These are phyloP conservation scores for Trapa bicornis DNA, from an alignment of 345 rosid genomes.

Conservation along the genomic window DNA sequence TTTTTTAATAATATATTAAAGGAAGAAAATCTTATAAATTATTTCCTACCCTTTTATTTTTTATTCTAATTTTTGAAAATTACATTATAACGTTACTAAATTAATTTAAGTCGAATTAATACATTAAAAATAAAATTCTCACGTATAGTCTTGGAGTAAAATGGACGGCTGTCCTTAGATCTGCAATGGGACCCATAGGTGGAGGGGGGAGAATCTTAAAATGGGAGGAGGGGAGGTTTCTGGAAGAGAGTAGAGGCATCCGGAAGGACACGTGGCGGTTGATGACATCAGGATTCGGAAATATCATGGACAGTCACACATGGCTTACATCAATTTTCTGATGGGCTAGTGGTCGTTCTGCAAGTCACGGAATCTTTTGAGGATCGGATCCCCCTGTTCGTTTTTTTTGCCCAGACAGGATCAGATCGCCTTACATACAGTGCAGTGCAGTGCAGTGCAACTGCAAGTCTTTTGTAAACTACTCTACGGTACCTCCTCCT, in stretches of 20 bases:
- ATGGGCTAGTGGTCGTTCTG: neutral
- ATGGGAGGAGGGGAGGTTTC: conserved; percentile 4
- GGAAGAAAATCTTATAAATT: too few relatives aligned
- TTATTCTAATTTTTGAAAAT: too few relatives aligned
- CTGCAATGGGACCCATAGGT: neutral
- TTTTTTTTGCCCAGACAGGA: too few relatives aligned
- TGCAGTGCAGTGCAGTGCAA: too few relatives aligned
- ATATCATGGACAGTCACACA: neutral
- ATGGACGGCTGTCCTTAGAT: neutral
- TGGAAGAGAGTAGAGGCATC: conserved; percentile 22
- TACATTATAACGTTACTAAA: too few relatives aligned
- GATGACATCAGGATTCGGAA: conserved; percentile 3
- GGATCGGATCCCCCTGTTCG: neutral
- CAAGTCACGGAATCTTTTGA: neutral
- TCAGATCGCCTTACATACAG: too few relatives aligned
- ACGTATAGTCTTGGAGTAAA: neutral
- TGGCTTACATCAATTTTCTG: neutral
- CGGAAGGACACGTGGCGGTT: conserved; percentile 33
- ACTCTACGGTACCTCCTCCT: too few relatives aligned
- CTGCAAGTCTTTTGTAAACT: too few relatives aligned
- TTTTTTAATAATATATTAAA: too few relatives aligned
- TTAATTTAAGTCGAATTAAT: too few relatives aligned
- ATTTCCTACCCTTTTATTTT: too few relatives aligned
- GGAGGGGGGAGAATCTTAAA: neutral
- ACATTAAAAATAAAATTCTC: too few relatives aligned